Conservation (phyloP, 345 rosid genomes). For the Camelina laxa region DNA sequence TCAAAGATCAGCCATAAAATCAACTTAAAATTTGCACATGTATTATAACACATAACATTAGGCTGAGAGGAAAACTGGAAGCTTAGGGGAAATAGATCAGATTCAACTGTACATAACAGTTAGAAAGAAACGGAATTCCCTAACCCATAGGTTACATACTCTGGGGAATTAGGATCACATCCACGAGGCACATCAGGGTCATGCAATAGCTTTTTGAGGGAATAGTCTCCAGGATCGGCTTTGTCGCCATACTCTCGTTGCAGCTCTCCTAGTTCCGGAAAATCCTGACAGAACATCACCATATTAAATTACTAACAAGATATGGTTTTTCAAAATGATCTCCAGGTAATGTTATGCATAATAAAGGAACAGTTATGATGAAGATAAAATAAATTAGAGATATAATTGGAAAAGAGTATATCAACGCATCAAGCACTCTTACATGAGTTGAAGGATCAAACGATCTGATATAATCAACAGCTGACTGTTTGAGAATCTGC, state of each 20-base stretch:
- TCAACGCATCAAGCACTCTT: constrained; percentile 45
- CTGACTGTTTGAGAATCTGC: constrained; percentile 86
- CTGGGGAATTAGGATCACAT: constrained; percentile 72
- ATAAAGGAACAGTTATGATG: constrained; percentile 13
- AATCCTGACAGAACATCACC: constrained; percentile 52
- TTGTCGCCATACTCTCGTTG: constrained; percentile 64
- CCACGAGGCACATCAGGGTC: constrained; percentile 87
- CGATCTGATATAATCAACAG: constrained; percentile 62
- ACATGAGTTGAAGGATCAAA: constrained; percentile 87
- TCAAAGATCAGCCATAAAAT: constrained; percentile 29
- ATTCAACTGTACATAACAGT: constrained; percentile 20
- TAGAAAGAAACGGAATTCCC: constrained; percentile 18
- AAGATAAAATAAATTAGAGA: constrained; percentile 12
- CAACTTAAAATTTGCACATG: constrained; percentile 29
- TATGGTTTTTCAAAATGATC: not conserved
- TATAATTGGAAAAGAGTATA: constrained; percentile 2
- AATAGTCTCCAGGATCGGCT: constrained; percentile 51
- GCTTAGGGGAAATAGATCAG: constrained; percentile 18
- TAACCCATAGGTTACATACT: constrained; percentile 56
- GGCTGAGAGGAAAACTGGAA: constrained; percentile 19
- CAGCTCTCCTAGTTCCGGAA: constrained; percentile 76
- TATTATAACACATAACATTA: constrained; percentile 5
- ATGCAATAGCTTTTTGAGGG: constrained; percentile 64
- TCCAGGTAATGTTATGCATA: constrained; percentile 21
- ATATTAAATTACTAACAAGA: constrained; percentile 21